Evolutionary conservation across 495 filamentous ascomycete species (phyloP).

Genomic region (Daldinia loculata): DNA sequence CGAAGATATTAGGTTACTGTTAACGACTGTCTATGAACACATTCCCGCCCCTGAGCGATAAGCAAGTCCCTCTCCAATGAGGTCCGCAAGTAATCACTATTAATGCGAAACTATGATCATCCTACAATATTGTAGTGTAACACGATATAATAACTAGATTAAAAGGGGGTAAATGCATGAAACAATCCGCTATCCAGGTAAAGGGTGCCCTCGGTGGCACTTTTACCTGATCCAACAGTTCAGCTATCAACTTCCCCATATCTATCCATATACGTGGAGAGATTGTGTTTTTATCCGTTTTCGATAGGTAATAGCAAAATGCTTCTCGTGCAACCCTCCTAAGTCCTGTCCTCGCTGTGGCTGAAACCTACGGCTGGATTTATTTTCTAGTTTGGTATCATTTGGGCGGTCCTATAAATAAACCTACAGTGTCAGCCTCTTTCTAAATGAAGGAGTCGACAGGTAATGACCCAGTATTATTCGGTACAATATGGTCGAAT

Average conservation of each 20-base stretch:
- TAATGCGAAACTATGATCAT: neutral
- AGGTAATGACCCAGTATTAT: neutral
- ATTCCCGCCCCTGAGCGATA: neutral
- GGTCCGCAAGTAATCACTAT: neutral
- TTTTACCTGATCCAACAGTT: too few relatives aligned
- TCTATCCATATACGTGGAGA: neutral
- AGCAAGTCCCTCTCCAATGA: neutral
- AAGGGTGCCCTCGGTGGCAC: too few relatives aligned
- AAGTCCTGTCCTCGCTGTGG: too few relatives aligned
- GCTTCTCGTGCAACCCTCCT: too few relatives aligned
- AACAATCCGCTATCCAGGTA: too few relatives aligned
- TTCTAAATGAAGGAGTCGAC: neutral
- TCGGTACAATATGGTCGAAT: neutral
- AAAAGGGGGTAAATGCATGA: too few relatives aligned
- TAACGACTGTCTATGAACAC: neutral
- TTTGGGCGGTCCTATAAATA: too few relatives aligned
- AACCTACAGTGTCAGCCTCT: neutral
- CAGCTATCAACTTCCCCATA: neutral
- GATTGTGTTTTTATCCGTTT: too few relatives aligned
- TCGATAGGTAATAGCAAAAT: too few relatives aligned
- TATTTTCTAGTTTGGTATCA: too few relatives aligned
- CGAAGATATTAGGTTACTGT: neutral
- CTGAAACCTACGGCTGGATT: too few relatives aligned
- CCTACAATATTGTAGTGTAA: too few relatives aligned
- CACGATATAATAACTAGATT: neutral